A percentile compares a stretch with the other conserved stretches of the same genome.
These are phyloP conservation scores for Lentinula raphanica DNA, from an alignment of 768 basidiomycete genomes.

Conservation along the genomic window DNA sequence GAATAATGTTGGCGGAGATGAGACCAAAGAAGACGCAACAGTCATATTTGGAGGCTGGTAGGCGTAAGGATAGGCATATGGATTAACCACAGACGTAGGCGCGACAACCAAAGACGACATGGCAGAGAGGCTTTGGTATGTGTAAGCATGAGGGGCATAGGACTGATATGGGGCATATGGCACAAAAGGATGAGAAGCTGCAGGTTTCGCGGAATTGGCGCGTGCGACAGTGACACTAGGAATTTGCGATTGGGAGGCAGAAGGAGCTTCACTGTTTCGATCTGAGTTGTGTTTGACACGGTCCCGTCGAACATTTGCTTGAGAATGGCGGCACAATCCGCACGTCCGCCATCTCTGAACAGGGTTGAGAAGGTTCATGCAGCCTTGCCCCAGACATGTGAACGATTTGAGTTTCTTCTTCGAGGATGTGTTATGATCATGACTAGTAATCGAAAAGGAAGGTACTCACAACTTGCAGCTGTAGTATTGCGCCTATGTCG, in stretches of 20 bases:
- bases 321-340: background rate
- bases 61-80: background rate
- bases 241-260: too few species aligned
- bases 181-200: too few species aligned
- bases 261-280: too few species aligned
- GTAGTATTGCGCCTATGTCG: too few species aligned
- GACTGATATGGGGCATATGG: too few species aligned
- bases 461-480: too few species aligned
- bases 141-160: too few species aligned
- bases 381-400: background rate
- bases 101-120: background rate
- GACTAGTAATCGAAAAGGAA: too few species aligned
- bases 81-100: background rate
- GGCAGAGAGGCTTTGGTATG: background rate
- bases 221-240: too few species aligned
- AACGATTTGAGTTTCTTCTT: background rate
- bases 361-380: slow-evolving; percentile 2
- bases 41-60: background rate
- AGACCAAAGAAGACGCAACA: background rate
- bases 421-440: too few species aligned
- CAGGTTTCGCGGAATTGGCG: too few species aligned
- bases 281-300: background rate
- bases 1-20: background rate
- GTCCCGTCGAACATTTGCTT: background rate
- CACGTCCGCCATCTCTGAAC: background rate